Conservation (phyloP, 345 rosid genomes). For the Orychophragmus violaceus region DNA sequence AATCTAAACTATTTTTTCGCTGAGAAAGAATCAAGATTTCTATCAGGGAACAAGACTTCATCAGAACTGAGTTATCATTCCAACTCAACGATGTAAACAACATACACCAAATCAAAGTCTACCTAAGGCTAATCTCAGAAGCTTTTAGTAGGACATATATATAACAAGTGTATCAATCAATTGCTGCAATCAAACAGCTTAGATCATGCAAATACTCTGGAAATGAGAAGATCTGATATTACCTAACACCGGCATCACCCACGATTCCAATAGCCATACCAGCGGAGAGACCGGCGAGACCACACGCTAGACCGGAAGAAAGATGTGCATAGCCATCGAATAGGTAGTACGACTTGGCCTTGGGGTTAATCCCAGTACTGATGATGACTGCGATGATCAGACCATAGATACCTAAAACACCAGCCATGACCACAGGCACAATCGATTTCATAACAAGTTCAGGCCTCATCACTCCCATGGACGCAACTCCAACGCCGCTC, state of each 20-base stretch:
- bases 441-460: conserved; percentile 80
- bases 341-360: too few species aligned
- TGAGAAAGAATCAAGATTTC: not conserved
- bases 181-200: too few species aligned
- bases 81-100: not conserved
- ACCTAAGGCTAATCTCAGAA: too few species aligned
- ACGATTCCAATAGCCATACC: conserved; percentile 36
- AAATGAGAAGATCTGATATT: not conserved
- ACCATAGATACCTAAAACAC: conserved; percentile 71
- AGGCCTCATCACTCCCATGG: conserved; percentile 83
- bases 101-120: not conserved
- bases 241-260: conserved; percentile 31
- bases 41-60: not conserved
- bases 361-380: conserved; percentile 70
- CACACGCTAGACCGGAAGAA: conserved; percentile 47
- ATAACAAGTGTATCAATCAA: not conserved
- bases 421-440: conserved; percentile 83
- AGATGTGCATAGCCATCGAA: conserved; percentile 71
- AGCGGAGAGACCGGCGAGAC: conserved; percentile 29
- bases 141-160: too few species aligned
- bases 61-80: not conserved
- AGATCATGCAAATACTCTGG: too few species aligned
- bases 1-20: too few species aligned
- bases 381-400: conserved; percentile 72
- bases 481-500: conserved; percentile 75